Base-by-base conservation (phyloP, 2,329 filamentous ascomycete genomes). In the Cladobotryum protrusum region DNA sequence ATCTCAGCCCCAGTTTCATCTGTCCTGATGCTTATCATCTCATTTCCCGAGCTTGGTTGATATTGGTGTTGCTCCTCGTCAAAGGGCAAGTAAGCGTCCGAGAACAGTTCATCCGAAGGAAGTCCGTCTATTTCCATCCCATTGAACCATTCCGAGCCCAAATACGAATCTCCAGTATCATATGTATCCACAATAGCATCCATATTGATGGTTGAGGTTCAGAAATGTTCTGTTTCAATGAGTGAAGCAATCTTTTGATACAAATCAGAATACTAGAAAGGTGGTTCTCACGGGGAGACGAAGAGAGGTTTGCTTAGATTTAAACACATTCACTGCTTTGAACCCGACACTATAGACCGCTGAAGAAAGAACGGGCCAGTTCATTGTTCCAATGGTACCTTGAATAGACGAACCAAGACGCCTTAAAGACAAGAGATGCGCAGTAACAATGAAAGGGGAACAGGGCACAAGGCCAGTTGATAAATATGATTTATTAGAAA, bases 301-400 rank as follows among this genome's bases (percentile, higher is more conserved):
- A 18, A 42, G 39, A 42, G 39, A 19, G 12, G 3, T n/a, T 37
- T 4, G 35, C 5, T 37, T 17, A 6, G 35, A 17, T 37, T 37
- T n/a, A n/a, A 37, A n/a, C 13, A 37, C 17, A 17, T 37, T 37
- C 35, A 37, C 35, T n/a, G 35, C 17, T n/a, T 17, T 17, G 14
- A 37, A 9, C 6, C 35, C 7, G 35, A n/a, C 13, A 12, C 12
- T 37, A 37, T 13, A 37, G 17, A n/a, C 17, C 11, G 39, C 18
- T 13, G 39, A 42, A 18, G 33, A 48, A 32, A 20, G 35, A 36
- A 48, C 44, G 40, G 24, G 12, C 39, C 11, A 29, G 13, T 43
- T 44, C 49, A 51, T 51, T 51, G 49, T 51, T 35, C 18, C 15
- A 11, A 18, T 4, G 3, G 4, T 11, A 3, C 19, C 18, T 18